phyloP scores from a whole-genome alignment of 495 filamentous ascomycete genomes.

The Geopyxis carbonaria region DNA sequence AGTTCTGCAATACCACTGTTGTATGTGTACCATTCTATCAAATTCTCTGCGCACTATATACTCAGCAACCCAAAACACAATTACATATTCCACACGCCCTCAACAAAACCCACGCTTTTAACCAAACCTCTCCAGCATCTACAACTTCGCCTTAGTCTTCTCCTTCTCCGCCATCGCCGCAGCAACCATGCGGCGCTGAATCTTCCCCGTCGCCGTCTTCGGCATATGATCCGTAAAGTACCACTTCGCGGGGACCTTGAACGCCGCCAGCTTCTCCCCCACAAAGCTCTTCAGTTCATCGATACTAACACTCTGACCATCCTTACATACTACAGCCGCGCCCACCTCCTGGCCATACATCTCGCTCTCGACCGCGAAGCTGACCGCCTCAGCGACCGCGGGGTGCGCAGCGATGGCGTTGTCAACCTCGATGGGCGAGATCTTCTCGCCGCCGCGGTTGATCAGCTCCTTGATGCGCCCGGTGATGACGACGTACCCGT shows the following conservation, averaged over 20 bases:
- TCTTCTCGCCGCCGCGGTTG: constrained; percentile 72
- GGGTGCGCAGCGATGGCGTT: constrained; percentile 55
- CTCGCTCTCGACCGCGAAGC: constrained; percentile 60
- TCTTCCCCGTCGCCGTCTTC: constrained; percentile 81
- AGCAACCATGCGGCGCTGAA: constrained; percentile 64
- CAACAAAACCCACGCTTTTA: no score
- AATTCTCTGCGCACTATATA: no score
- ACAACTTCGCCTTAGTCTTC: constrained; percentile 20
- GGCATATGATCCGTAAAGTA: constrained; percentile 68
- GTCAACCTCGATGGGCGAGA: constrained; percentile 69
- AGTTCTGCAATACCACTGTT: no score
- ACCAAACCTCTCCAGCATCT: no score
- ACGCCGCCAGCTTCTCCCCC: constrained; percentile 49
- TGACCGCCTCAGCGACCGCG: constrained; percentile 56
- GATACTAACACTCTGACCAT: constrained; percentile 33
- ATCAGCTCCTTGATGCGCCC: constrained; percentile 74
- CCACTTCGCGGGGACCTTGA: constrained; percentile 73
- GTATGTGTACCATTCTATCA: no score
- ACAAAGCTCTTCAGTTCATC: constrained; percentile 51
- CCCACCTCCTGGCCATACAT: constrained; percentile 70
- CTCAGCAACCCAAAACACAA: no score
- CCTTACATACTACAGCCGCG: constrained; percentile 58
- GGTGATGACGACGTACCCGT: constrained; percentile 61
- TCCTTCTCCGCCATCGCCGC: constrained; percentile 50
- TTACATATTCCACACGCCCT: no score